phyloP scores from a whole-genome alignment of 768 basidiomycete genomes.

The Hypholoma fasciculare region DNA sequence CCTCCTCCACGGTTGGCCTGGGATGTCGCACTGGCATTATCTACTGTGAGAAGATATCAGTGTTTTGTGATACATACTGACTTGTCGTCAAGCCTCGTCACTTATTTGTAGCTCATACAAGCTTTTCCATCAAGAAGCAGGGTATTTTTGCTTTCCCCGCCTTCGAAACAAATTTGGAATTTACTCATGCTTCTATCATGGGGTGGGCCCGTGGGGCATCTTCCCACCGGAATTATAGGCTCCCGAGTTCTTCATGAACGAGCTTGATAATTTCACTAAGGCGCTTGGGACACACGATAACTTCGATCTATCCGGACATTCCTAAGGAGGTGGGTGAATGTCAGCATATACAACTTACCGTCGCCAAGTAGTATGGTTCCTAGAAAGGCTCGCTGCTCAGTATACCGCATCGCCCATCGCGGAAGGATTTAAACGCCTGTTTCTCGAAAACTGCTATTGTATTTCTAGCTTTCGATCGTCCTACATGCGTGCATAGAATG shows the following conservation, averaged over 20 bases:
- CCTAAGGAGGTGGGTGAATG: conserved; percentile 31
- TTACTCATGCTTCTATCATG: conserved; percentile 36
- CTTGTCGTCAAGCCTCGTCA: background rate
- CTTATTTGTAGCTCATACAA: conserved; percentile 6
- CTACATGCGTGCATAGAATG: too few relatives aligned
- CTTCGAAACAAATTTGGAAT: conserved; percentile 3
- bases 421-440: too few relatives aligned
- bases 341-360: too few relatives aligned
- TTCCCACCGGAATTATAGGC: conserved; percentile 58
- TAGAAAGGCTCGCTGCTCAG: too few relatives aligned
- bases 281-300: conserved; percentile 43
- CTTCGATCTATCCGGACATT: conserved; percentile 52
- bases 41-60: conserved; percentile 23
- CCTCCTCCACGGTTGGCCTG: conserved; percentile 49
- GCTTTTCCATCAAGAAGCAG: conserved; percentile 6
- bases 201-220: conserved; percentile 48
- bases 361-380: too few relatives aligned
- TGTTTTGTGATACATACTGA: background rate
- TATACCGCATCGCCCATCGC: too few relatives aligned
- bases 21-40: conserved; percentile 36
- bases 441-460: too few relatives aligned
- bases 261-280: conserved; percentile 45
- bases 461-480: too few relatives aligned
- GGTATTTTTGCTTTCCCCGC: background rate
- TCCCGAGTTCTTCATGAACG: conserved; percentile 48